These are phyloP conservation scores for Corniculantispora saksenae DNA, from an alignment of 2,329 filamentous ascomycete genomes.

Conservation along the genomic window DNA sequence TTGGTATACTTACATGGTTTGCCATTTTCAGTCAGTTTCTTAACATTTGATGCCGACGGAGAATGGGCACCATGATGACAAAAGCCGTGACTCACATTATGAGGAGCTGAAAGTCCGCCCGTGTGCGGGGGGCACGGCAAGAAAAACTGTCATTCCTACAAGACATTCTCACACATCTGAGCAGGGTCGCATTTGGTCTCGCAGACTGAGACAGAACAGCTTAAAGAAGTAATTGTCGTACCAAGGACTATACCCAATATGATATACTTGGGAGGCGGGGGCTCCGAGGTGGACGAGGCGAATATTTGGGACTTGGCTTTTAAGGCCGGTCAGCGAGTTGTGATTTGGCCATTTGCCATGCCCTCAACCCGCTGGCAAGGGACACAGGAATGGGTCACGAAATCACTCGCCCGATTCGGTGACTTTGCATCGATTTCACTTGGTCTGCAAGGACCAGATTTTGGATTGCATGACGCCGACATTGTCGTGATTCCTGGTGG, in stretches of 20 bases:
- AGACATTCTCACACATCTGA: neutral
- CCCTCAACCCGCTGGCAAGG: neutral
- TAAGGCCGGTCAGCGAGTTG: slow-evolving; percentile 3
- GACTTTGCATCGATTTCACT: neutral
- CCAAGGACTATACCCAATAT: neutral
- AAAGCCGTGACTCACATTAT: neutral
- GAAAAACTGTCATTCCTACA: neutral
- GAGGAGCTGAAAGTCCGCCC: neutral
- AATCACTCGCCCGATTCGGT: neutral
- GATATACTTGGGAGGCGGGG: slow-evolving; percentile 7
- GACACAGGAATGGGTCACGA: neutral
- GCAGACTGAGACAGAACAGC: neutral
- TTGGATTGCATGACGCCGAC: slow-evolving; percentile 11
- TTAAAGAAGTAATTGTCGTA: neutral
- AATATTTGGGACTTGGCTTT: neutral
- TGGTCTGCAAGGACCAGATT: neutral
- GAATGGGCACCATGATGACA: neutral
- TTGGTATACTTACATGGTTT: too few relatives aligned
- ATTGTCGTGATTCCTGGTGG: slow-evolving; percentile 12
- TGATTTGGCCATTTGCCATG: slow-evolving; percentile 10
- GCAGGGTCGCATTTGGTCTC: neutral
- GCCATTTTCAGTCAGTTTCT: too few relatives aligned
- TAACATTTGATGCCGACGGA: too few relatives aligned
- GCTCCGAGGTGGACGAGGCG: slow-evolving; percentile 4
- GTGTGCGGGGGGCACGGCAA: neutral